Conservation (phyloP, 306 rosid species). For the Lathyrus sativus region DNA sequence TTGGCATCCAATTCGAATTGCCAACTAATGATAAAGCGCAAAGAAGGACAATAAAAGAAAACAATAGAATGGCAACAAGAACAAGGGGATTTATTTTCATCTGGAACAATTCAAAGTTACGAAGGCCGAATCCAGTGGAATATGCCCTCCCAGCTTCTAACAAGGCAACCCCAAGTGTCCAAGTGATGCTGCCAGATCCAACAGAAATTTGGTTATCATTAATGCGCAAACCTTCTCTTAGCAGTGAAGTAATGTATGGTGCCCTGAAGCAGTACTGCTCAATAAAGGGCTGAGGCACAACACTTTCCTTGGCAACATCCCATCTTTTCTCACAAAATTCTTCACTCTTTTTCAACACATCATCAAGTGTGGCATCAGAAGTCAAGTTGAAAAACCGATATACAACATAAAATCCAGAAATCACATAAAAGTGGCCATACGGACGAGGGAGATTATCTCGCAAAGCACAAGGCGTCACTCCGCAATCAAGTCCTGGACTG, state of each 20-base stretch:
- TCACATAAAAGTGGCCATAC: slow-evolving; percentile 70
- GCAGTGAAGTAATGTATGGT: slow-evolving; percentile 74
- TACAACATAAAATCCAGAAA: slow-evolving; percentile 94
- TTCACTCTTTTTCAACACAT: slow-evolving; percentile 77
- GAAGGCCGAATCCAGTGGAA: slow-evolving; percentile 59
- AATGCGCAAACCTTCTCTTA: slow-evolving; percentile 92
- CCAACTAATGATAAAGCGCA: slow-evolving; percentile 71
- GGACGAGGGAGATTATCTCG: slow-evolving; percentile 69
- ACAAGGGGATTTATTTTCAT: slow-evolving; percentile 66
- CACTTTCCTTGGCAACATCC: slow-evolving; percentile 82
- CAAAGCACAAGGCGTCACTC: slow-evolving; percentile 81
- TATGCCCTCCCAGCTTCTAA: slow-evolving; percentile 84
- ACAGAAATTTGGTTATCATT: slow-evolving; percentile 65
- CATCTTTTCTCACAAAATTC: slow-evolving; percentile 75
- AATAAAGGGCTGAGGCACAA: slow-evolving; percentile 88
- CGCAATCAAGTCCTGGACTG: slow-evolving; percentile 68
- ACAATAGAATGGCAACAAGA: slow-evolving; percentile 57
- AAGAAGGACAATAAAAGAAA: slow-evolving; percentile 65
- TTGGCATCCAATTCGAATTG: slow-evolving; percentile 72
- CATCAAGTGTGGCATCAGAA: slow-evolving; percentile 78
- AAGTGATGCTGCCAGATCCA: slow-evolving; percentile 94
- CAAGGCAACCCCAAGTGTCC: slow-evolving; percentile 97
- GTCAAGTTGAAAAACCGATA: slow-evolving; percentile 82
- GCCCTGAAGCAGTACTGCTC: slow-evolving; percentile 99
- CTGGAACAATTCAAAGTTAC: slow-evolving; percentile 54